These are phyloP conservation scores for Carex pumila DNA, from an alignment of 176 grass and related monocot genomes.

Conservation along the genomic window DNA sequence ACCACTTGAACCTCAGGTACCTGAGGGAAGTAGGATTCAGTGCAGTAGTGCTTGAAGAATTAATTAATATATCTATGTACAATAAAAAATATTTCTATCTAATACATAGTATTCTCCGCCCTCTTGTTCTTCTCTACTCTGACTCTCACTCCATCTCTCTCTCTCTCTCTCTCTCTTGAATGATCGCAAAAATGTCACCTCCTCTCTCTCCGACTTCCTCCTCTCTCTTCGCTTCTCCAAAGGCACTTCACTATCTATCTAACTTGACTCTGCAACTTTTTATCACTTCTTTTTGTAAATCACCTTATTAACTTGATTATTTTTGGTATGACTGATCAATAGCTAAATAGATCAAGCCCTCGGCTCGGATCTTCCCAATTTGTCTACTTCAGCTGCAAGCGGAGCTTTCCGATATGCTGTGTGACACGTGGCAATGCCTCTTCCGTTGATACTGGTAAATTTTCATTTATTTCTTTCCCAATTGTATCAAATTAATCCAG, in stretches of 20 bases:
- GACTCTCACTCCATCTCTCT: background rate
- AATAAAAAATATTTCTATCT: too few relatives aligned
- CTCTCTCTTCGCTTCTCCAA: background rate
- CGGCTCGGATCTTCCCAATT: background rate
- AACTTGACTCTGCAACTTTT: background rate
- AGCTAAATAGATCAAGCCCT: background rate
- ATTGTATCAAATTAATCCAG: background rate
- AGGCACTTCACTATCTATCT: background rate
- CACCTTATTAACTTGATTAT: background rate
- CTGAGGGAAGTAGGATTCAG: too few relatives aligned
- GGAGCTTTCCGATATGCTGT: conserved; percentile 12
- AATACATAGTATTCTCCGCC: background rate
- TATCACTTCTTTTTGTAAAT: background rate
- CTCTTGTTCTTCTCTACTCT: background rate
- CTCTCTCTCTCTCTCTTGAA: too few relatives aligned
- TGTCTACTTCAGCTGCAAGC: background rate
- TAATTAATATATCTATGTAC: background rate
- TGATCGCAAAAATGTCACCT: conserved; percentile 14
- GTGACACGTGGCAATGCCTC: conserved; percentile 20
- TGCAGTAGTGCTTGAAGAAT: too few relatives aligned
- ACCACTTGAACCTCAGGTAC: too few relatives aligned
- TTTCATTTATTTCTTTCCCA: background rate
- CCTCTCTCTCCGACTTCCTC: background rate
- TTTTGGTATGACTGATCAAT: background rate
- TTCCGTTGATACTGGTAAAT: conserved; percentile 24